Evolutionary conservation across 2,329 filamentous ascomycete species (phyloP), one percentile per base, ranked within the genome.

Genomic region (Thelonectria discophora): DNA sequence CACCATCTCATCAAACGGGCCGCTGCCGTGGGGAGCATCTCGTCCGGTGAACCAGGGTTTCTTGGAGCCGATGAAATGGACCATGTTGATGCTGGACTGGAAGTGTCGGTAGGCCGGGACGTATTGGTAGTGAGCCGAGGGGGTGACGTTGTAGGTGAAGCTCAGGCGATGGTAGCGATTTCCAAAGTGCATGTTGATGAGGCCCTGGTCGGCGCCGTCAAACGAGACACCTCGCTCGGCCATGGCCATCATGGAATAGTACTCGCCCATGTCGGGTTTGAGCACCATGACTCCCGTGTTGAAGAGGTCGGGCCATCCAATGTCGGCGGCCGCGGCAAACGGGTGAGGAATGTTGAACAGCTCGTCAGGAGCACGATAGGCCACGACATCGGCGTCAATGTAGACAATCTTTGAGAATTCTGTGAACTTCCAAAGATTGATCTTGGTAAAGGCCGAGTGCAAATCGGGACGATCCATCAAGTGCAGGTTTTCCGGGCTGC

Each of bases 261-360:
- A 98, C 68, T 97, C 94, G 59, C 90, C 90, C 85, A 94, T 82
- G 77, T 94, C 90, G 34, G 95, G 95, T 15, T 85, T 90, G 62
- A 99, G 79, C 37, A 93, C 93, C 93, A 99, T 96, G 70, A 99
- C 88, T 72, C 95, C 95, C n/a, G 91, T 93, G 79, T 99, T 99
- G 87, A 98, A 98, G 63, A 94, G 86, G 79, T 99, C 95, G 34
- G 95, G 95, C 95, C 95, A 99, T 69, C 95, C 95, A 71, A 98
- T 93, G 77, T 99, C 95, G 32, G 95, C 94, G 11, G 92, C 93
- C 2, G 95, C 88, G 42, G 87, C 85, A 74, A 90, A 89, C 55
- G 82, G 73, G 49, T 86, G 79, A 5, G 80, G 72, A 21, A 88
- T 75, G 58, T 89, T 84, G 74, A 99, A 96, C 57, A 99, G 88